Base-by-base conservation (phyloP, 2,329 filamentous ascomycete genomes). In the Spiromastix sp. region DNA sequence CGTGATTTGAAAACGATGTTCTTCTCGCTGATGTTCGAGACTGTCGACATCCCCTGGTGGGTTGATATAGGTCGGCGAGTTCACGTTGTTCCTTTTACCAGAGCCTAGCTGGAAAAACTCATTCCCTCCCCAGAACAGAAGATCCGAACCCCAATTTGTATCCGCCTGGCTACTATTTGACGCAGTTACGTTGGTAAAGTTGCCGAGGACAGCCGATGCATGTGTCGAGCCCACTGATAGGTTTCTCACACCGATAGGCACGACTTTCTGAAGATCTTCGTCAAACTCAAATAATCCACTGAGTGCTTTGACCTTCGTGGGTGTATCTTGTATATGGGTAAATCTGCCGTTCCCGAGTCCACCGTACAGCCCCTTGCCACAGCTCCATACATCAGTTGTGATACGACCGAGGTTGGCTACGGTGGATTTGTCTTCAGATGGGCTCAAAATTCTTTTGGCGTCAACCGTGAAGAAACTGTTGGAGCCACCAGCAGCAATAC, bases 101-200 rank as follows among this genome's bases (percentile, higher is more conserved):
- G 82, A 95, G 9, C 91, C 91, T 17, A 98, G 73, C 61, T 98
- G 91, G 58, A 82, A 95, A 55, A 80, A 75, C 63, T 96, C 87
- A 51, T 96, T 98, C 35, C 85, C 85, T 42, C 91, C 91, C 85
- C 87, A 98, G 68, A 85, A 93, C 2, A 96, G 57, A 19, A 87
- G 79, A 55, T 96, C 91, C 4, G 81, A 77, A 32, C 91, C 91
- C 75, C 79, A 94, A n/a, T 47, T 45, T 1, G 79, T 85, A 49
- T 86, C 81, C 45, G 83, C 81, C 26, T 74, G 64, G 1, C 71
- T 70, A 11, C 57, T 48, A 42, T 59, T 56, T 54, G 60, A 41
- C 49, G 78, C 70, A 11, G 68, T 62, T 4, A 86, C 69, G 35
- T 77, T 69, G 1, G 83, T 83, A 19, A 81, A 73, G 53, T 95